Conservation (phyloP, 257 asterid genomes). For the Vinca minor region DNA sequence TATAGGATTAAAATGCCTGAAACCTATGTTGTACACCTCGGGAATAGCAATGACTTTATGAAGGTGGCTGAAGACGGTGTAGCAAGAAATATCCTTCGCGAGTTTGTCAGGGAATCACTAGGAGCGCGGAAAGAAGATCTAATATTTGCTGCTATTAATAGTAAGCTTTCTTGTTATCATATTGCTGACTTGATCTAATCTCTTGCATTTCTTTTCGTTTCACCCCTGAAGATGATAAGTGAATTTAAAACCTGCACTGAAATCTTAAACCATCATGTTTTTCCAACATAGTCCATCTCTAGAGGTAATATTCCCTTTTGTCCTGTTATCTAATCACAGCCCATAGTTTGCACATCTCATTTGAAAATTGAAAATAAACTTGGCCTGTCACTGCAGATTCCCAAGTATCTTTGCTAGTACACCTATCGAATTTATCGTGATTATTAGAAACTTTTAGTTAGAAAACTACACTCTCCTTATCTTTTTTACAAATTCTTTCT, state of each 20-base stretch:
- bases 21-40: constrained; percentile 94
- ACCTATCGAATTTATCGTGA: not conserved
- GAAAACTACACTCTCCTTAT: not conserved
- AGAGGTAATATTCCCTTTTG: not conserved
- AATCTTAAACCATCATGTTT: not conserved
- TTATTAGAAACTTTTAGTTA: not conserved
- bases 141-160: constrained; percentile 75
- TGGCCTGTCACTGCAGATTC: not conserved
- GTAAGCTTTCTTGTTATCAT: constrained; percentile 40
- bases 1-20: constrained; percentile 91
- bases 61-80: constrained; percentile 74
- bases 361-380: not conserved
- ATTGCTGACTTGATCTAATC: constrained; percentile 6
- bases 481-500: not conserved
- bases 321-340: not conserved
- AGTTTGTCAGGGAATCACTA: constrained; percentile 83
- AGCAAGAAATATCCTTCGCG: constrained; percentile 73
- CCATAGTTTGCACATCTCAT: not conserved
- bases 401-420: not conserved
- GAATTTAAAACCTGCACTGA: not conserved
- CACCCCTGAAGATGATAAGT: not conserved
- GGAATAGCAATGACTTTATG: constrained; percentile 89
- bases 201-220: not conserved
- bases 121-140: constrained; percentile 80
- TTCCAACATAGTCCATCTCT: not conserved